Evolutionary conservation across 148 eudicot genomes (phyloP).

Genomic region (Camellia granthamiana): DNA sequence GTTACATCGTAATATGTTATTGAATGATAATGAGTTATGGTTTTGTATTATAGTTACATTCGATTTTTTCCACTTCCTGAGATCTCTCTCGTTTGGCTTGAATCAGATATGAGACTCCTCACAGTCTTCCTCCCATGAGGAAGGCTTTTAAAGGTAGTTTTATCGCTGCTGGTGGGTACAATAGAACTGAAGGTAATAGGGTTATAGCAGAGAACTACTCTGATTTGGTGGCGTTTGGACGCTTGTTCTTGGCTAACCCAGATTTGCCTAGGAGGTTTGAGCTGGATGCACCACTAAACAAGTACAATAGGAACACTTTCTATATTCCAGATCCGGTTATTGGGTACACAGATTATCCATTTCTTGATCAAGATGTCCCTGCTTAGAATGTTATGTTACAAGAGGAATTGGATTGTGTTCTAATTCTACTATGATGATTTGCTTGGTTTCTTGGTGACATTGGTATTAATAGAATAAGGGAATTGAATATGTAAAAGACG

Average conservation of each 20-base stretch:
- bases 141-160: conserved; percentile 31
- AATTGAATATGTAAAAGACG: background rate
- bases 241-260: conserved; percentile 35
- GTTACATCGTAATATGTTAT: too few species aligned
- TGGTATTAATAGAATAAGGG: background rate
- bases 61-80: too few species aligned
- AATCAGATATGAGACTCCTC: background rate
- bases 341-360: conserved; percentile 39
- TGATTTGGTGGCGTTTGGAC: conserved; percentile 38
- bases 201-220: conserved; percentile 20
- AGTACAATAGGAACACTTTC: conserved; percentile 25
- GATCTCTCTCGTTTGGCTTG: too few species aligned
- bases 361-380: conserved; percentile 18
- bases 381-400: background rate
- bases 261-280: conserved; percentile 31
- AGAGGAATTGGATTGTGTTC: background rate
- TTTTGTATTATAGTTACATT: too few species aligned
- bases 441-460: background rate
- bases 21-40: too few species aligned
- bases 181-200: conserved; percentile 19
- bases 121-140: conserved; percentile 24
- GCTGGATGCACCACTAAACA: conserved; percentile 29
- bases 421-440: background rate
- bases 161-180: conserved; percentile 31
- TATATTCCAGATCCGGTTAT: conserved; percentile 24